These are phyloP conservation scores for Tylopilus felleus DNA, from an alignment of 768 basidiomycete species.

Conservation along the genomic window DNA sequence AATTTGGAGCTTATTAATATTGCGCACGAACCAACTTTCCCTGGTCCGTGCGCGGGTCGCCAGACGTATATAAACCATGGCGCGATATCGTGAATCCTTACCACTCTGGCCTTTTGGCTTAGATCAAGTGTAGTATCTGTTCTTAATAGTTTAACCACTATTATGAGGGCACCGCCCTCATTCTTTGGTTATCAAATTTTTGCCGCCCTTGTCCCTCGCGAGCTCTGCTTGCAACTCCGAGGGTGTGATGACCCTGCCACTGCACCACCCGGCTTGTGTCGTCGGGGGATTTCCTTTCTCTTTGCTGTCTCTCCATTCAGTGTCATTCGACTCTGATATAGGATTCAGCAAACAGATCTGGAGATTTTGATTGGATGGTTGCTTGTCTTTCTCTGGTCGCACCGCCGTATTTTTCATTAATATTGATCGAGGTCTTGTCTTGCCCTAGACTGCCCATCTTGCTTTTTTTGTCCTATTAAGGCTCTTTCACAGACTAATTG, in stretches of 20 bases:
- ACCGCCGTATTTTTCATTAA: no score
- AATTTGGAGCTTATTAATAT: neutral
- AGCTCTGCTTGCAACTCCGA: conserved; percentile 44
- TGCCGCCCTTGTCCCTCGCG: conserved; percentile 23
- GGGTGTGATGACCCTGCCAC: conserved; percentile 39
- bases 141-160: conserved; percentile 61
- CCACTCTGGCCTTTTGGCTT: conserved; percentile 58
- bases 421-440: no score
- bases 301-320: conserved; percentile 5
- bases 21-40: neutral
- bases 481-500: no score
- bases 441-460: no score
- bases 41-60: conserved; percentile 19
- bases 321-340: neutral
- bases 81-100: neutral
- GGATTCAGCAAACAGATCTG: conserved; percentile 13
- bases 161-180: conserved; percentile 51
- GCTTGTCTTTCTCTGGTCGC: no score
- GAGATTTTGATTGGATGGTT: no score
- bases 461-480: no score
- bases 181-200: conserved; percentile 52
- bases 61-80: conserved; percentile 10
- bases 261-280: conserved; percentile 51
- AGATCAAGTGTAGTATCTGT: conserved; percentile 77
- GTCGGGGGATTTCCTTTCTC: conserved; percentile 49